These are phyloP conservation scores for Recurvomyces mirabilis DNA, from an alignment of 495 filamentous ascomycete genomes.

Conservation along the genomic window DNA sequence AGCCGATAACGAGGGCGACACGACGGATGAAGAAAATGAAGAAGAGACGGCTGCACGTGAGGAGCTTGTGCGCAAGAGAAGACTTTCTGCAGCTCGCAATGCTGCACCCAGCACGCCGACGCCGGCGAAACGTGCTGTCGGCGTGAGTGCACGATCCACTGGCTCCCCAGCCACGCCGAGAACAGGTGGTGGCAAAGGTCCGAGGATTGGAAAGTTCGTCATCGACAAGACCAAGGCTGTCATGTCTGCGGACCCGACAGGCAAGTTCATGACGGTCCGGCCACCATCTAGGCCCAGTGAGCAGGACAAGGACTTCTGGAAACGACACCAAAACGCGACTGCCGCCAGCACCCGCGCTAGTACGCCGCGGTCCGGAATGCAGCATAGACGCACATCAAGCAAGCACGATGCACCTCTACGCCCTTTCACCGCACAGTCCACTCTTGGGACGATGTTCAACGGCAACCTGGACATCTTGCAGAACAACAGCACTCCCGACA, in stretches of 20 bases:
- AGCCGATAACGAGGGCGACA: conserved; percentile 20
- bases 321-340: conserved; percentile 1
- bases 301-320: conserved; percentile 20
- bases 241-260: conserved; percentile 5
- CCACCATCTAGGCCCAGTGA: conserved; percentile 11
- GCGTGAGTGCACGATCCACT: neutral
- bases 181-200: conserved; percentile 1
- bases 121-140: neutral
- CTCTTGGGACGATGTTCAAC: conserved; percentile 14
- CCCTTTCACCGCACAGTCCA: conserved; percentile 19
- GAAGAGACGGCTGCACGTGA: conserved; percentile 8
- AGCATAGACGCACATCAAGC: neutral
- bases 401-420: conserved; percentile 7
- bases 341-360: conserved; percentile 1
- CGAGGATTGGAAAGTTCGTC: conserved; percentile 11
- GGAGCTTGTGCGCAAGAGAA: no score
- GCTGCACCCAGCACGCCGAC: conserved; percentile 6
- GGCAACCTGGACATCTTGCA: conserved; percentile 21
- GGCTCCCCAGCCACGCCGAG: conserved; percentile 1
- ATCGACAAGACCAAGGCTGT: conserved; percentile 12
- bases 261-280: conserved; percentile 1
- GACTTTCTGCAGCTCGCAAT: neutral
- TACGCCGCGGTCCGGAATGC: neutral
- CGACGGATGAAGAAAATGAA: conserved; percentile 17
- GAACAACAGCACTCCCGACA: conserved; percentile 9